These are phyloP conservation scores for Phytophthora niederhauseri DNA, from an alignment of 352 stramenopile species.

Conservation along the genomic window DNA sequence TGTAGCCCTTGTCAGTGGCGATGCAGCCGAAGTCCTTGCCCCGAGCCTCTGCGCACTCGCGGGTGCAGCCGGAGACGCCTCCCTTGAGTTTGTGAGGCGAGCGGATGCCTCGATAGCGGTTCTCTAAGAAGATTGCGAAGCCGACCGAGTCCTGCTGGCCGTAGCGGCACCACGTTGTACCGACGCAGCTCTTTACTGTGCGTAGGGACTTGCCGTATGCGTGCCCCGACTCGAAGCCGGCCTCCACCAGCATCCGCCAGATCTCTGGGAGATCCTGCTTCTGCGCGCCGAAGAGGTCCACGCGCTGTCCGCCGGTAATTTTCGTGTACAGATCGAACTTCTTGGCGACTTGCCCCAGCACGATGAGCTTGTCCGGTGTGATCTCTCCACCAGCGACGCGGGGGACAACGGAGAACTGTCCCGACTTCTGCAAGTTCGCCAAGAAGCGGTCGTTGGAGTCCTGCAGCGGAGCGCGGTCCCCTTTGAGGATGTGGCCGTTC, in stretches of 20 bases:
- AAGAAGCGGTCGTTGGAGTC: conserved; percentile 94
- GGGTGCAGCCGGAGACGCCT: conserved; percentile 89
- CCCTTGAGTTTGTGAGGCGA: conserved; percentile 95
- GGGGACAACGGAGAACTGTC: conserved; percentile 93
- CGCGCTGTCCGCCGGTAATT: conserved; percentile 93
- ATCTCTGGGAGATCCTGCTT: conserved; percentile 93
- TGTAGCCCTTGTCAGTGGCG: conserved; percentile 93
- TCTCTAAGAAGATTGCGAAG: conserved; percentile 92
- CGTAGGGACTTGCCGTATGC: conserved; percentile 93
- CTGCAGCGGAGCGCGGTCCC: conserved; percentile 79
- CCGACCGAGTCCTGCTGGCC: conserved; percentile 91
- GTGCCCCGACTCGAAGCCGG: conserved; percentile 92
- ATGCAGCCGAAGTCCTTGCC: conserved; percentile 95
- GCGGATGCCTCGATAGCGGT: conserved; percentile 93
- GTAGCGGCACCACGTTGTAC: conserved; percentile 93
- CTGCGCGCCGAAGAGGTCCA: conserved; percentile 93
- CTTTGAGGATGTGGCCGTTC: conserved; percentile 89
- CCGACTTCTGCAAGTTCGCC: conserved; percentile 94
- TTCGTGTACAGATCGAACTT: conserved; percentile 94
- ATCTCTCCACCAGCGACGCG: conserved; percentile 92
- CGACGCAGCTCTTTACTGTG: conserved; percentile 95
- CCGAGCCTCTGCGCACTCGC: conserved; percentile 92
- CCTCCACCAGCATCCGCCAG: conserved; percentile 91
- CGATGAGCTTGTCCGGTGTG: conserved; percentile 91
- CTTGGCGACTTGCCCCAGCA: conserved; percentile 85